Evolutionary conservation across 2,329 filamentous ascomycete species (phyloP).

Genomic region (Ilyonectria robusta): DNA sequence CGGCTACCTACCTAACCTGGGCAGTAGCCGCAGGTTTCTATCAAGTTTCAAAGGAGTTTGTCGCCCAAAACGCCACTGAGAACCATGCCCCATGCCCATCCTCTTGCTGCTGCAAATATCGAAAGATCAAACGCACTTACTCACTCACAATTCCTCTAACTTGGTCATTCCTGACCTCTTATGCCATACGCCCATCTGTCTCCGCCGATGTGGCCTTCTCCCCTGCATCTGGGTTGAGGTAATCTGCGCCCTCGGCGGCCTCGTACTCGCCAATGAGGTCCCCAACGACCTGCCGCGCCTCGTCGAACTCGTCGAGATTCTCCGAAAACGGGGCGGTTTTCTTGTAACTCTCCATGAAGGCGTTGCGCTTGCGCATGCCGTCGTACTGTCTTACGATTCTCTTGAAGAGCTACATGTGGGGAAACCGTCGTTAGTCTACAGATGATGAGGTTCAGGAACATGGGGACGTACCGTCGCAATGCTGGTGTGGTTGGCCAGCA

Average conservation of each 20-base stretch:
- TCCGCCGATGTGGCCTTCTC: conserved; percentile 67
- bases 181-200: conserved; percentile 65
- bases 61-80: conserved; percentile 33
- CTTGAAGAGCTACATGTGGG: conserved; percentile 80
- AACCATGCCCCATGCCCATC: conserved; percentile 35
- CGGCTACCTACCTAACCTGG: conserved; percentile 8
- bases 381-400: conserved; percentile 94
- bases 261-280: conserved; percentile 96
- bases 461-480: conserved; percentile 82
- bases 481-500: conserved; percentile 98
- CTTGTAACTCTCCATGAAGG: conserved; percentile 96
- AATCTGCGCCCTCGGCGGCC: conserved; percentile 91
- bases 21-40: conserved; percentile 14
- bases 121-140: conserved; percentile 23
- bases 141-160: neutral
- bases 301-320: conserved; percentile 94
- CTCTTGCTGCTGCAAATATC: conserved; percentile 3
- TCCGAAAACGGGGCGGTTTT: conserved; percentile 95
- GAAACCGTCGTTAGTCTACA: conserved; percentile 16
- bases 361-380: conserved; percentile 94
- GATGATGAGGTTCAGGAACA: neutral
- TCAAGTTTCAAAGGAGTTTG: conserved; percentile 18
- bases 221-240: conserved; percentile 81
- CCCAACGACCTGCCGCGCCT: conserved; percentile 90
- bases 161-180: conserved; percentile 22